These are phyloP conservation scores for Gonapodya sp. DNA, from an alignment of 192 early-diverging fungal genomes.

Conservation along the genomic window DNA sequence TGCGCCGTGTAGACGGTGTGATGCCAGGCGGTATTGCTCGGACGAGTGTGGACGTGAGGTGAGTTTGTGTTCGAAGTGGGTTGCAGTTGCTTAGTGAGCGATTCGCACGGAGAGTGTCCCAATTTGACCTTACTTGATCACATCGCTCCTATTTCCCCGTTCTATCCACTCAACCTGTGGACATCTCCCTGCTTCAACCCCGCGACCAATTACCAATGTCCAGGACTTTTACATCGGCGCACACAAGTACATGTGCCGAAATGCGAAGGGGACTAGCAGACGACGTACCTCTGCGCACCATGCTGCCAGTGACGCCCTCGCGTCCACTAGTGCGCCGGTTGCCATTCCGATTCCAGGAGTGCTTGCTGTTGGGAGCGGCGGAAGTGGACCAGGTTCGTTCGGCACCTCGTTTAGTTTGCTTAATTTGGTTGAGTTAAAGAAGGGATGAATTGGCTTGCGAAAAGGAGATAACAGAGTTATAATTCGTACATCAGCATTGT, in stretches of 20 bases:
- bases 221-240: background rate
- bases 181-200: too few species aligned
- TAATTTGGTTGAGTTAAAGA: background rate
- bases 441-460: too few species aligned
- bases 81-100: too few species aligned
- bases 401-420: background rate
- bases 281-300: background rate
- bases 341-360: background rate
- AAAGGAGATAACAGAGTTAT: too few species aligned
- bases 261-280: background rate
- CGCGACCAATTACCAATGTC: too few species aligned
- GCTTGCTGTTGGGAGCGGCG: background rate
- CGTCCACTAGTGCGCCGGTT: background rate
- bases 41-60: background rate
- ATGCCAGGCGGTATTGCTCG: background rate
- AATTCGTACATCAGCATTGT: background rate
- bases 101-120: too few species aligned
- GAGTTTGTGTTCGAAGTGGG: background rate
- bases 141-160: too few species aligned
- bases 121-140: too few species aligned
- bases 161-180: too few species aligned
- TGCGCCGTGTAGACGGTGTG: background rate
- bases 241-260: background rate
- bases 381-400: background rate
- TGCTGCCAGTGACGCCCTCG: background rate